Percentiles rank a stretch among this genome's conserved stretches.
Conservation (phyloP, 2,329 filamentous ascomycete species). For the Fonsecaea multimorphosa region DNA sequence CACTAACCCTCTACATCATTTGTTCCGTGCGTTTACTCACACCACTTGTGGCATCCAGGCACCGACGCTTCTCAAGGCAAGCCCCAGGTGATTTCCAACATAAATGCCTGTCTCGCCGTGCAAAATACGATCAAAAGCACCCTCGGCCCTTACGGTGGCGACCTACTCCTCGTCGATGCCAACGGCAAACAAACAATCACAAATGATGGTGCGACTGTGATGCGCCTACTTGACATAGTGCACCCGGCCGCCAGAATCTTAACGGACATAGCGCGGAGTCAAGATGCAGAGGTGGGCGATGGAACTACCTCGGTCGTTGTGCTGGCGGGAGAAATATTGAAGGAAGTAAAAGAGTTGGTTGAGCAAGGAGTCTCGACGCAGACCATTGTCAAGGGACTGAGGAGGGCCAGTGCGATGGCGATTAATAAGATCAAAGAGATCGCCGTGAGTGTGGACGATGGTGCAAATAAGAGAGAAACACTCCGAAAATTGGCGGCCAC, state of each 20-base stretch:
- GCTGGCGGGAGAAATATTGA: constrained; percentile 94
- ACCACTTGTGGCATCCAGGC: constrained; percentile 59
- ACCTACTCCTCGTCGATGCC: constrained; percentile 91
- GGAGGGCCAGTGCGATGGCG: constrained; percentile 85
- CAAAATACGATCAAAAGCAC: constrained; percentile 96
- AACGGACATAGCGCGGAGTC: constrained; percentile 96
- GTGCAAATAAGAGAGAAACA: constrained; percentile 78
- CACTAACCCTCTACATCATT: constrained; percentile 34
- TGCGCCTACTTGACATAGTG: constrained; percentile 99
- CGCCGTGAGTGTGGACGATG: constrained; percentile 81
- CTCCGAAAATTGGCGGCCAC: constrained; percentile 88
- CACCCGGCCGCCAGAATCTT: constrained; percentile 97
- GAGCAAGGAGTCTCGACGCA: constrained; percentile 97
- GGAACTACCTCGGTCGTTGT: constrained; percentile 98
- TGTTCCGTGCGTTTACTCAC: constrained; percentile 6
- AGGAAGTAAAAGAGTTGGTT: constrained; percentile 94
- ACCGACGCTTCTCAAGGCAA: constrained; percentile 98
- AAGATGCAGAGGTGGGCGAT: constrained; percentile 98
- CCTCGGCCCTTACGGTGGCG: constrained; percentile 93
- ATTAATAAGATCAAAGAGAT: constrained; percentile 99
- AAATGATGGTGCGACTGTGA: constrained; percentile 98
- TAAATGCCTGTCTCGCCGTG: constrained; percentile 96
- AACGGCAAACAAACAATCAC: constrained; percentile 98
- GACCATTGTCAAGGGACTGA: constrained; percentile 94
- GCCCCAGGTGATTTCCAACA: constrained; percentile 95